Conservation (phyloP, 2,329 filamentous ascomycete species). For the Sphaerulina populicola region DNA sequence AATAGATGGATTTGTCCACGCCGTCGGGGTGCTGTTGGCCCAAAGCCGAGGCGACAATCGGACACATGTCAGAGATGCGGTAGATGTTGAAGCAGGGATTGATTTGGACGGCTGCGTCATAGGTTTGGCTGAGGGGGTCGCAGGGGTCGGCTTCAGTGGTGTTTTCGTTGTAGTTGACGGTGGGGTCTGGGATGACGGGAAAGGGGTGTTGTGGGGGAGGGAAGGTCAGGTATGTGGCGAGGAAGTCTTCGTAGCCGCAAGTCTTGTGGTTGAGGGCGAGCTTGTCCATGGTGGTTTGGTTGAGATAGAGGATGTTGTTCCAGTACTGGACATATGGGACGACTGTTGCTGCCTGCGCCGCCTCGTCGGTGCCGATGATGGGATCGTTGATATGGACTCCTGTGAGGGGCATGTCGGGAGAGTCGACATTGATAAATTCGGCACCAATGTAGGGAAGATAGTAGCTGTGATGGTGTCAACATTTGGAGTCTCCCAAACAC, state of each 20-base stretch:
- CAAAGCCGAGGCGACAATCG: constrained; percentile 16
- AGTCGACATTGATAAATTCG: constrained; percentile 1
- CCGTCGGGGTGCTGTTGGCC: not conserved
- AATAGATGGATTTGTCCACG: constrained; percentile 15
- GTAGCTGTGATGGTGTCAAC: not conserved
- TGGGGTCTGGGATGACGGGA: constrained; percentile 6
- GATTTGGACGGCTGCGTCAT: constrained; percentile 5
- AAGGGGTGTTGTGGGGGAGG: constrained; percentile 26
- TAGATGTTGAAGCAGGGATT: constrained; percentile 32
- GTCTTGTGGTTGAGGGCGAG: constrained; percentile 29
- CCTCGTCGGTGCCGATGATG: not conserved
- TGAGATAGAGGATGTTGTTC: constrained; percentile 36
- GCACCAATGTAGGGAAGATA: constrained; percentile 5
- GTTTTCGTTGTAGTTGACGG: not conserved
- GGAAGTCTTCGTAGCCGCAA: constrained; percentile 36
- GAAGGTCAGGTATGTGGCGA: constrained; percentile 43
- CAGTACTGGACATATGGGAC: constrained; percentile 18
- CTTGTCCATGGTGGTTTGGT: constrained; percentile 35
- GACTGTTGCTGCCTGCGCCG: not conserved
- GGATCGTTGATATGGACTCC: constrained; percentile 7
- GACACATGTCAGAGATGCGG: constrained; percentile 27
- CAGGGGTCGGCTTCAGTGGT: constrained; percentile 15
- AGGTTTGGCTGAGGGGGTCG: constrained; percentile 5
- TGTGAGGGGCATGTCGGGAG: constrained; percentile 3
- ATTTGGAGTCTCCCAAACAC: too few species aligned